These are phyloP conservation scores for Dipteronia sinensis DNA, from an alignment of 345 rosid genomes.

Conservation along the genomic window DNA sequence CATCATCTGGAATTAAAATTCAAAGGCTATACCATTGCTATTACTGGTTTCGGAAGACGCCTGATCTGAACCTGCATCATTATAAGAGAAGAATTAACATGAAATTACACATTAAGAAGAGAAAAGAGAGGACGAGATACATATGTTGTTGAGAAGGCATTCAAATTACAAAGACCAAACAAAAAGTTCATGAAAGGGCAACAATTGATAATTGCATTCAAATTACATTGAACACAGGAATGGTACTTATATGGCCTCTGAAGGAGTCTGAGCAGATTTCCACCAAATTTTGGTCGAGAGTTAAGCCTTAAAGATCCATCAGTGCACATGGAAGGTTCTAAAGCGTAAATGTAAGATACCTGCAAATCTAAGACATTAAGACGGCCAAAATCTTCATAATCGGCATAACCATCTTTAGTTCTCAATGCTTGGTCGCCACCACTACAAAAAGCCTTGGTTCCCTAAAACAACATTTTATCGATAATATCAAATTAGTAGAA, in stretches of 20 bases:
- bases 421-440: slow-evolving; percentile 91
- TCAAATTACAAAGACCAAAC: neutral
- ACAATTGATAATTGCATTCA: neutral
- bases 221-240: neutral
- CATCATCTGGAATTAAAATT: neutral
- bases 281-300: slow-evolving; percentile 9
- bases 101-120: neutral
- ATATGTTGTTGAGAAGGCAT: neutral
- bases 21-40: slow-evolving; percentile 72
- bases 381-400: slow-evolving; percentile 60
- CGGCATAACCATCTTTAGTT: slow-evolving; percentile 79
- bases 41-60: slow-evolving; percentile 92
- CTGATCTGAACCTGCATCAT: slow-evolving; percentile 76
- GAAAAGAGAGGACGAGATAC: neutral
- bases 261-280: neutral
- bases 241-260: neutral
- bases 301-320: neutral
- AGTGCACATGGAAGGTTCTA: neutral
- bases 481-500: slow-evolving; percentile 6
- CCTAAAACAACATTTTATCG: slow-evolving; percentile 43
- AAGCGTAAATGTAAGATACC: slow-evolving; percentile 38
- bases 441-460: slow-evolving; percentile 89
- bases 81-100: slow-evolving; percentile 4
- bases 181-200: neutral
- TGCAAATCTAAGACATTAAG: slow-evolving; percentile 91